Evolutionary conservation across 306 rosid species (phyloP).

Genomic region (Glycine latifolia): DNA sequence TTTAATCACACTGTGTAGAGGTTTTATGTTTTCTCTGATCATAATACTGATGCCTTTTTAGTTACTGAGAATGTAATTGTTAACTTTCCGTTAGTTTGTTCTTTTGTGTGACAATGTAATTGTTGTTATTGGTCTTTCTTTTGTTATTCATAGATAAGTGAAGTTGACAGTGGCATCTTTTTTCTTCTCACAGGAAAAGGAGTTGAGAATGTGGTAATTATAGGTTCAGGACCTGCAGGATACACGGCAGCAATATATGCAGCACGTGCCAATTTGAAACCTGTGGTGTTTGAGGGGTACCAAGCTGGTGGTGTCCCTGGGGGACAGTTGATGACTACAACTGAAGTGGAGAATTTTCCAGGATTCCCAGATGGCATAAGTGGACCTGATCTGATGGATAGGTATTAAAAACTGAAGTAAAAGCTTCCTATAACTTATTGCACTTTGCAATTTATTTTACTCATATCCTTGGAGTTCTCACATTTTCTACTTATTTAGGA

Average conservation of each 20-base stretch:
- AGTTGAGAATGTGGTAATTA: conserved; percentile 86
- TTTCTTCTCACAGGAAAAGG: conserved; percentile 56
- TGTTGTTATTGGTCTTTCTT: conserved; percentile 26
- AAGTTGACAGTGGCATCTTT: conserved; percentile 29
- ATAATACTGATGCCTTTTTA: conserved; percentile 7
- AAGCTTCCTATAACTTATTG: conserved; percentile 1
- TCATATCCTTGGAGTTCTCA: conserved; percentile 35
- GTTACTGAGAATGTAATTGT: background rate
- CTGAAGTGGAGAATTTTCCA: conserved; percentile 96
- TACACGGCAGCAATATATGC: conserved; percentile 95
- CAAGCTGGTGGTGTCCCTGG: conserved; percentile 95
- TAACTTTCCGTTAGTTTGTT: conserved; percentile 21
- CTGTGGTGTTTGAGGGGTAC: conserved; percentile 91
- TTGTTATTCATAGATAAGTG: background rate
- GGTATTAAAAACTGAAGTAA: conserved; percentile 50
- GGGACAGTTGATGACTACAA: conserved; percentile 97
- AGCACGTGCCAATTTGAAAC: conserved; percentile 96
- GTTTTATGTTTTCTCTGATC: conserved; percentile 27
- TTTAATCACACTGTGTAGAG: conserved; percentile 21
- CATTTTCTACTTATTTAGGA: conserved; percentile 47
- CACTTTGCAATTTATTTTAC: conserved; percentile 26
- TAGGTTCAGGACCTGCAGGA: conserved; percentile 98
- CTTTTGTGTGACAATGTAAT: conserved; percentile 31
- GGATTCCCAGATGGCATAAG: conserved; percentile 95
- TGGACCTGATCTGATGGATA: conserved; percentile 98